Evolutionary conservation across 257 asterid genomes (phyloP), one percentile per base, ranked within the genome.

Genomic region (Pogostemon cablin): DNA sequence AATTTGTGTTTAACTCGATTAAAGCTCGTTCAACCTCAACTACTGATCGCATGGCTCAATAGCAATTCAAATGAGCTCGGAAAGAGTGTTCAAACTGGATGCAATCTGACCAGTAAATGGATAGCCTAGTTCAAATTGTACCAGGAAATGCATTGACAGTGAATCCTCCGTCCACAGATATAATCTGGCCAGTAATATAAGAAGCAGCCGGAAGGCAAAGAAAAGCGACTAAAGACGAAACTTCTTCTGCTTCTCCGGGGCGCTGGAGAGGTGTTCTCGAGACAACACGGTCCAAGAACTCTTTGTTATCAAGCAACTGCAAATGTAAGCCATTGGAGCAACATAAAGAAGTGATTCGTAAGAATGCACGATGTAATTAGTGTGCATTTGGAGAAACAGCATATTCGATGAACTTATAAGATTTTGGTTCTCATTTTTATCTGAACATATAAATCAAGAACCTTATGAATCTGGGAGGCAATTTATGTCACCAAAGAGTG

Each of bases 151-250:
- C 96, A 62, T 89, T 86, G 48, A 89, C 95, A 42, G 95, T 84
- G 75, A 86, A 62, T 69, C 98, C 98, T 68, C 98, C 98, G 71
- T 91, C 98, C 49, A 91, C 98, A 8, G 87, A 81, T 7, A 91
- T 67, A 42, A 89, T 74, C 86, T 91, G 95, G 11, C 98, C 96
- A 7, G 93, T 89, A 32, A 91, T 82, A 65, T 91, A 91, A 0
- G 96, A 87, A 64, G 98, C 96, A 53, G 89, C 87, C 11, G 96
- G 98, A 41, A 91, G 95, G 77, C 98, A 91, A 6, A 91, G 87
- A 82, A 81, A 91, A 56, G 98, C 95, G 9, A 87, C 98, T 68
- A 89, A 67, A 6, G 95, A 87, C 5, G 97, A 89, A 7, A 89
- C 97, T 77, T 91, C 98, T 65, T 80, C 64, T 0, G 96, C 79